A percentile compares a stretch with the other conserved stretches of the same genome.
phyloP scores from a whole-genome alignment of 768 basidiomycete species.

The Lentinula boryana region DNA sequence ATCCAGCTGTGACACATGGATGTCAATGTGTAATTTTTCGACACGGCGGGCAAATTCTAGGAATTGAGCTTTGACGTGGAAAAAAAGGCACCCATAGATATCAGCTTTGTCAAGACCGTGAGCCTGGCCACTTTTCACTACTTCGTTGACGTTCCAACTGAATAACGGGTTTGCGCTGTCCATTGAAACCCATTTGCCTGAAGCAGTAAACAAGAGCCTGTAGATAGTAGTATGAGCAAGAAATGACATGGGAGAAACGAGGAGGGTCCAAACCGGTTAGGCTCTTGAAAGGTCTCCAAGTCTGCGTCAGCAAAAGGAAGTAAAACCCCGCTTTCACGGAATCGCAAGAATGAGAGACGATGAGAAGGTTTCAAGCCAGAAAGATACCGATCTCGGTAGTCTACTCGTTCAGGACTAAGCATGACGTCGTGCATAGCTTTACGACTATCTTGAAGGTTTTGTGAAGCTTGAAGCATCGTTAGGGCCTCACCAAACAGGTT shows the following conservation, averaged over 20 bases:
- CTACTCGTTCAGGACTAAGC: constrained; percentile 27
- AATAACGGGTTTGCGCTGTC: background rate
- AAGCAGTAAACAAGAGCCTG: background rate
- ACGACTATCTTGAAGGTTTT: constrained; percentile 5
- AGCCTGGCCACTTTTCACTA: constrained; percentile 26
- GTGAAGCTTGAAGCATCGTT: background rate
- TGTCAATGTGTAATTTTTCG: constrained; percentile 23
- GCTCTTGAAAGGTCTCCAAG: constrained; percentile 28
- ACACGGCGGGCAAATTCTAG: constrained; percentile 28
- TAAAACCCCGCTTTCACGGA: constrained; percentile 34
- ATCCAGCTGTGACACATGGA: constrained; percentile 26
- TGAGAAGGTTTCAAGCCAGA: constrained; percentile 32
- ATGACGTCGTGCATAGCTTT: constrained; percentile 26
- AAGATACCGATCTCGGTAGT: constrained; percentile 33
- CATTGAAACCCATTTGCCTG: background rate
- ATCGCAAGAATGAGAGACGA: constrained; percentile 35
- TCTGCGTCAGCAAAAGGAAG: constrained; percentile 38
- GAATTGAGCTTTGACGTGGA: constrained; percentile 35
- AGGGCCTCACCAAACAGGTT: constrained; percentile 12
- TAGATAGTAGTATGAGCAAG: constrained; percentile 23
- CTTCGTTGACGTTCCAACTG: constrained; percentile 21
- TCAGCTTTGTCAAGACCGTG: constrained; percentile 35
- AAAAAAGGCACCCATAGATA: constrained; percentile 46
- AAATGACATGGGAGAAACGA: constrained; percentile 34
- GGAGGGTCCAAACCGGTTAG: constrained; percentile 32